These are phyloP conservation scores for Podosphaera xanthii DNA, from an alignment of 2,329 filamentous ascomycete genomes.

Conservation along the genomic window DNA sequence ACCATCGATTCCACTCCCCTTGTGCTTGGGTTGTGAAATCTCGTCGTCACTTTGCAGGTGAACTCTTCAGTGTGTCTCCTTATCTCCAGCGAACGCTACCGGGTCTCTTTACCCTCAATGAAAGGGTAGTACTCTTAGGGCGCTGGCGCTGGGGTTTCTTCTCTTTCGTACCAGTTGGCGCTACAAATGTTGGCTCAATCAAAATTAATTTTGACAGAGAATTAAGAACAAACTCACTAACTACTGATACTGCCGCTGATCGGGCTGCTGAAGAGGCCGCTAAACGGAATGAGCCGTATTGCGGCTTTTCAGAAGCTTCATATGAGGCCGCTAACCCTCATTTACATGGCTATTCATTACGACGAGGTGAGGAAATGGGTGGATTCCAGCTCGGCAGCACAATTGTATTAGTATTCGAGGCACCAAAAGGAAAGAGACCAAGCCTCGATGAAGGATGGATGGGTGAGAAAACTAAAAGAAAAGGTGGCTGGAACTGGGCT, in stretches of 20 bases:
- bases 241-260: conserved; percentile 81
- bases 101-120: conserved; percentile 88
- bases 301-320: conserved; percentile 81
- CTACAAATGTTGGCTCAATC: conserved; percentile 93
- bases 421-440: conserved; percentile 39
- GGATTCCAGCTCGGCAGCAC: conserved; percentile 92
- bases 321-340: conserved; percentile 59
- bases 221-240: conserved; percentile 74
- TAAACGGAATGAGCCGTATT: conserved; percentile 54
- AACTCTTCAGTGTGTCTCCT: conserved; percentile 83
- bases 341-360: conserved; percentile 61
- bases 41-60: conserved; percentile 90
- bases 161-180: conserved; percentile 81
- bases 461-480: conserved; percentile 26
- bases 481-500: conserved; percentile 61
- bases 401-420: conserved; percentile 89
- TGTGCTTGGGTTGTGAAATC: conserved; percentile 87
- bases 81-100: conserved; percentile 85
- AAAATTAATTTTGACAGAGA: conserved; percentile 93
- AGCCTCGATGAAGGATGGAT: conserved; percentile 38
- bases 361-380: conserved; percentile 88
- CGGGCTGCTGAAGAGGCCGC: conserved; percentile 61
- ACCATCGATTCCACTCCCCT: conserved; percentile 94
- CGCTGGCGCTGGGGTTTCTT: conserved; percentile 97
- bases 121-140: conserved; percentile 79